Evolutionary conservation across 805 yeast species (phyloP).

Genomic region (Kregervanrija pseudodelftensis): DNA sequence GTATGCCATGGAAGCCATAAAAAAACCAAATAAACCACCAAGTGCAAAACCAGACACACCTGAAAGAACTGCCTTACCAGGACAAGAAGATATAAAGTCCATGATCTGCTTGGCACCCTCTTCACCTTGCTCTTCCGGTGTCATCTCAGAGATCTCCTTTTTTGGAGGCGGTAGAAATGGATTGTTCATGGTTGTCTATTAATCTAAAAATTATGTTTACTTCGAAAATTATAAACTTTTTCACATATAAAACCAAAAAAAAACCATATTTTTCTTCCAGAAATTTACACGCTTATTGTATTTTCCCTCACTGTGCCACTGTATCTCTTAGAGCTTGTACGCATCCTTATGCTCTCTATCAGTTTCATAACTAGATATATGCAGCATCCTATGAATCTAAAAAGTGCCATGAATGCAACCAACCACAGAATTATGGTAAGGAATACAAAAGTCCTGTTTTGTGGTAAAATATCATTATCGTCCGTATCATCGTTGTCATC

Average conservation of each 20-base stretch:
- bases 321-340: slow-evolving; percentile 12
- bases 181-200: slow-evolving; percentile 18
- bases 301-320: slow-evolving; percentile 9
- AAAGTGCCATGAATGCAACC: slow-evolving; percentile 83
- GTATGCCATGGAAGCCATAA: slow-evolving; percentile 86
- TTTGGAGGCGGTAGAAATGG: slow-evolving; percentile 35
- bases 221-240: too few relatives aligned
- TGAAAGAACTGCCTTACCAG: slow-evolving; percentile 86
- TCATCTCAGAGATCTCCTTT: slow-evolving; percentile 61
- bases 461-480: slow-evolving; percentile 25
- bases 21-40: slow-evolving; percentile 92
- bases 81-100: slow-evolving; percentile 84
- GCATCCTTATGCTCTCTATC: slow-evolving; percentile 14
- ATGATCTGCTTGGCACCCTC: slow-evolving; percentile 81
- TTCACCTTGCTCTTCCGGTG: slow-evolving; percentile 89
- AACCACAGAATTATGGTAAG: slow-evolving; percentile 85
- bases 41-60: slow-evolving; percentile 92
- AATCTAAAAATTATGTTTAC: too few relatives aligned
- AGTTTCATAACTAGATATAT: slow-evolving; percentile 40
- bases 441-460: slow-evolving; percentile 51
- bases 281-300: too few relatives aligned
- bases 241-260: not conserved
- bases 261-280: not conserved
- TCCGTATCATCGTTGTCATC: slow-evolving; percentile 24
- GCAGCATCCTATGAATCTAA: slow-evolving; percentile 71